Conservation (phyloP, 1,284 basidiomycete species). For the Malassezia sp. region DNA sequence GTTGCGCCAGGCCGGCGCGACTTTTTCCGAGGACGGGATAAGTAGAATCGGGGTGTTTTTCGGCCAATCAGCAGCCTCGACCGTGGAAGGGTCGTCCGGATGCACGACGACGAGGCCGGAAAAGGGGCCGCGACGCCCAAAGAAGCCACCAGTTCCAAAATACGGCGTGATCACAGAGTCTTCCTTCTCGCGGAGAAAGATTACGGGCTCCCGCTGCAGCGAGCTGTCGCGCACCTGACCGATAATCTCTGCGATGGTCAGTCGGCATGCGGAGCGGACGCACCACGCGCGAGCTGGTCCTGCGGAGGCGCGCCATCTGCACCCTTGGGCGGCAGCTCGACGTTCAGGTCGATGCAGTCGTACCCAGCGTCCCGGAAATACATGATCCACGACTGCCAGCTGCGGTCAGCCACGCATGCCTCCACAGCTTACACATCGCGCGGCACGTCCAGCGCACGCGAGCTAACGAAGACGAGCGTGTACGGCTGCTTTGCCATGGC, state of each 20-base stretch:
- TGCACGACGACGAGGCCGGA: constrained; percentile 13
- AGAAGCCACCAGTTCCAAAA: constrained; percentile 13
- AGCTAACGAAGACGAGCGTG: constrained; percentile 16
- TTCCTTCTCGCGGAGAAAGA: constrained; percentile 8
- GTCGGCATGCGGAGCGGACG: too few relatives aligned
- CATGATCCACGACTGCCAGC: constrained; percentile 17
- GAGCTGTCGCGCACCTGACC: constrained; percentile 14
- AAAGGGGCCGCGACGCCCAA: constrained; percentile 10
- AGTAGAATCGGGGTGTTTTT: constrained; percentile 12
- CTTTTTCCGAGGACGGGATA: background rate
- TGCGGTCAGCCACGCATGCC: background rate
- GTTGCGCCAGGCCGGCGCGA: constrained; percentile 2
- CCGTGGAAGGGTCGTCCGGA: background rate
- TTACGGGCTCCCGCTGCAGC: constrained; percentile 16
- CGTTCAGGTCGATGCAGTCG: constrained; percentile 15
- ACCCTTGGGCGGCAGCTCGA: constrained; percentile 5
- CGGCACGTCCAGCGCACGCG: constrained; percentile 2
- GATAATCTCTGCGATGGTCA: constrained; percentile 1
- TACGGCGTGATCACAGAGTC: constrained; percentile 5
- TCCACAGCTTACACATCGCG: constrained; percentile 5
- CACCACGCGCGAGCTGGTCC: constrained; percentile 7
- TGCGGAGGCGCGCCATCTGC: constrained; percentile 2
- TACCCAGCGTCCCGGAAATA: constrained; percentile 17
- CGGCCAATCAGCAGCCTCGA: constrained; percentile 12
- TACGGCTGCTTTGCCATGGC: constrained; percentile 15